Conservation (phyloP, 306 rosid species). For the Cucumis hystrix region DNA sequence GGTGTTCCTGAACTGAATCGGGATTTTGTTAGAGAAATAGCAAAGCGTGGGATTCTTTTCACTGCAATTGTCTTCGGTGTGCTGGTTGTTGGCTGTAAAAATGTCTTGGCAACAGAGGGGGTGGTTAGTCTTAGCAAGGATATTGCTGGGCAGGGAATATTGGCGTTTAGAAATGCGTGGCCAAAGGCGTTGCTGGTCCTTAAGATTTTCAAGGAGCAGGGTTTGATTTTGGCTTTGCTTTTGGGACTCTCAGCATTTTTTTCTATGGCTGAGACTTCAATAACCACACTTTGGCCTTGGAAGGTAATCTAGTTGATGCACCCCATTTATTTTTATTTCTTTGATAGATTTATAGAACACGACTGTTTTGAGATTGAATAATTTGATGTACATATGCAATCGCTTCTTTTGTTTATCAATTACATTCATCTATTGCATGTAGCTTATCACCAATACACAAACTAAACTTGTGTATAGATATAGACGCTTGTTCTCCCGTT, state of each 20-base stretch:
- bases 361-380: neutral
- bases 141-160: slow-evolving; percentile 52
- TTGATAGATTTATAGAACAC: neutral
- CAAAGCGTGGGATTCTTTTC: slow-evolving; percentile 45
- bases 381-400: neutral
- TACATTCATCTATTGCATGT: neutral
- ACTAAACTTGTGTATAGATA: neutral
- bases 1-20: slow-evolving; percentile 24
- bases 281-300: slow-evolving; percentile 99
- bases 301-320: slow-evolving; percentile 36
- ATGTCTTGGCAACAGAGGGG: slow-evolving; percentile 58
- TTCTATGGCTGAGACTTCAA: slow-evolving; percentile 99
- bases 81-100: slow-evolving; percentile 43
- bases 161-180: slow-evolving; percentile 67
- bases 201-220: slow-evolving; percentile 80
- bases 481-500: neutral
- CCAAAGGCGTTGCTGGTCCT: slow-evolving; percentile 65
- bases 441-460: neutral
- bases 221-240: slow-evolving; percentile 65
- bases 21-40: slow-evolving; percentile 23
- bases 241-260: slow-evolving; percentile 94
- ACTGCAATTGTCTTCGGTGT: slow-evolving; percentile 60
- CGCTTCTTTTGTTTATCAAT: neutral
- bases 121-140: slow-evolving; percentile 59
- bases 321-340: neutral